phyloP scores from a whole-genome alignment of 805 yeast species.

The Nakazawaea peltata region DNA sequence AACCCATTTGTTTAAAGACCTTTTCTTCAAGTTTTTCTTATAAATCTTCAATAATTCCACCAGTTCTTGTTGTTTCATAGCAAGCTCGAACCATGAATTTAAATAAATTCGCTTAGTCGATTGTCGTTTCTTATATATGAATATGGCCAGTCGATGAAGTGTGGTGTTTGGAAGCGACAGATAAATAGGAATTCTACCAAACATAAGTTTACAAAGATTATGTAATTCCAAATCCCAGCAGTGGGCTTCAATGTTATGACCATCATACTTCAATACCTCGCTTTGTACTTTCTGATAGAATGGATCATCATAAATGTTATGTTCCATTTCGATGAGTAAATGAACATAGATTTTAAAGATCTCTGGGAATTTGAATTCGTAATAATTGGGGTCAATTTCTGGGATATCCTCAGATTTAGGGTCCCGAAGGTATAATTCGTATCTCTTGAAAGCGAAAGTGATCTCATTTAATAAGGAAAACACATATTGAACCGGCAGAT shows the following conservation, averaged over 20 bases:
- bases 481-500: too few relatives aligned
- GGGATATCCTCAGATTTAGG: neutral
- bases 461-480: neutral
- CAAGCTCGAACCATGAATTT: constrained; percentile 12
- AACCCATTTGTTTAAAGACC: constrained; percentile 9
- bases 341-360: constrained; percentile 16
- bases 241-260: constrained; percentile 8
- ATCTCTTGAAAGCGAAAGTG: constrained; percentile 3
- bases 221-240: constrained; percentile 15
- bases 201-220: constrained; percentile 9
- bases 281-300: constrained; percentile 14
- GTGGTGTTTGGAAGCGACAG: constrained; percentile 8
- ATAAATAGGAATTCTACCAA: constrained; percentile 13
- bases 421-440: constrained; percentile 6
- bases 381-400: constrained; percentile 1
- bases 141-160: constrained; percentile 10
- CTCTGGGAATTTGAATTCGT: constrained; percentile 16
- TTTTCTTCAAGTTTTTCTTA: constrained; percentile 1
- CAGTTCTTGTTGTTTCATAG: constrained; percentile 1
- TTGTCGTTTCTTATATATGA: constrained; percentile 13
- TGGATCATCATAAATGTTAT: constrained; percentile 13
- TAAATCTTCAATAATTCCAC: constrained; percentile 4
- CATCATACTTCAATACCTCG: constrained; percentile 14
- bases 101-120: constrained; percentile 9
- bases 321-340: constrained; percentile 12